Evolutionary conservation across 257 asterid species (phyloP).

Genomic region (Phtheirospermum japonicum): DNA sequence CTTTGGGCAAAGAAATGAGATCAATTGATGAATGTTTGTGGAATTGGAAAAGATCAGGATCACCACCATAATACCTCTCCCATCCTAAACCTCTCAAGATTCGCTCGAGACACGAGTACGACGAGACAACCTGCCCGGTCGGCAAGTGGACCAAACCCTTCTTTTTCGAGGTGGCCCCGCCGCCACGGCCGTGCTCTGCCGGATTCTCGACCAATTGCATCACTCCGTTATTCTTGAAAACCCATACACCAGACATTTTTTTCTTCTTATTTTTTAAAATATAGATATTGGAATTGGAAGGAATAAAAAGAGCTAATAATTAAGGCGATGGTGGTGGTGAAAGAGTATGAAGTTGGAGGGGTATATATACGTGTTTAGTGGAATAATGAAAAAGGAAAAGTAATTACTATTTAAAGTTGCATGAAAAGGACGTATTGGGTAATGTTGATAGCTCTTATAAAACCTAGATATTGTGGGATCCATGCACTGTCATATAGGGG

Average conservation of each 20-base stretch:
- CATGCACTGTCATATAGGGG: slow-evolving; percentile 28
- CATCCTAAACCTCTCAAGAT: slow-evolving; percentile 64
- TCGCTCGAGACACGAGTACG: slow-evolving; percentile 56
- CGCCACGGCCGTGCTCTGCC: not conserved
- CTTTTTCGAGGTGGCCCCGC: slow-evolving; percentile 36
- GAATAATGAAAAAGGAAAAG: slow-evolving; percentile 11
- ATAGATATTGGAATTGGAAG: not conserved
- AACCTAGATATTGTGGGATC: slow-evolving; percentile 67
- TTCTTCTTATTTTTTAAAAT: not conserved
- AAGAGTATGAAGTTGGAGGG: slow-evolving; percentile 28
- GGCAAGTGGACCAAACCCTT: slow-evolving; percentile 76
- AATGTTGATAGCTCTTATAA: slow-evolving; percentile 36
- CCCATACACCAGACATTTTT: slow-evolving; percentile 89
- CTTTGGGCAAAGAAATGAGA: slow-evolving; percentile 73
- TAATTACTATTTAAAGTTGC: slow-evolving; percentile 31
- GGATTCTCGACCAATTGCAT: slow-evolving; percentile 65
- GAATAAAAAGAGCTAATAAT: no score
- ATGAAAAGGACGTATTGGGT: slow-evolving; percentile 33
- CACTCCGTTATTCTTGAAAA: slow-evolving; percentile 74
- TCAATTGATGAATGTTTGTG: slow-evolving; percentile 79
- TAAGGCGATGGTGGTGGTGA: no score
- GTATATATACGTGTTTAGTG: slow-evolving; percentile 43
- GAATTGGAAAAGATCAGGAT: slow-evolving; percentile 66
- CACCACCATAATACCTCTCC: slow-evolving; percentile 78
- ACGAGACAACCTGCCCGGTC: slow-evolving; percentile 57